Percentiles rank a stretch among this genome's conserved stretches.
These are phyloP conservation scores for Solanum paucissectum DNA, from an alignment of 257 asterid genomes.

Conservation along the genomic window DNA sequence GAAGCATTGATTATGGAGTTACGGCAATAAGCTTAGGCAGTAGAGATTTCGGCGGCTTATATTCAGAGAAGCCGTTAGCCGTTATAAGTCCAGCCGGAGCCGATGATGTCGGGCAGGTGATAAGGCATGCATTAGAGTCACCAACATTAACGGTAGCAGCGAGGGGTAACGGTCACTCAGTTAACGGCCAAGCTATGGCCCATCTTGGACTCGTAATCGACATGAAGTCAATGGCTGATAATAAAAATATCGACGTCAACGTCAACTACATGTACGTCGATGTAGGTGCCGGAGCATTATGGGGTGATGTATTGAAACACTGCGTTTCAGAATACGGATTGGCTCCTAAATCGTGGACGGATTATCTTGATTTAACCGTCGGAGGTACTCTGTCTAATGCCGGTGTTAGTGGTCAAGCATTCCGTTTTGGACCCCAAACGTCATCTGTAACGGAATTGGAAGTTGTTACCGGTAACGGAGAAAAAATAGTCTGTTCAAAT, in stretches of 20 bases:
- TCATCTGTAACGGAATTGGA: conserved; percentile 82
- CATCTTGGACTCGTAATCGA: conserved; percentile 60
- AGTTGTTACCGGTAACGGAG: conserved; percentile 93
- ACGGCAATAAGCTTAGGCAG: conserved; percentile 13
- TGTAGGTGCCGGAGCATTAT: conserved; percentile 89
- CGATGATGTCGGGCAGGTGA: conserved; percentile 52
- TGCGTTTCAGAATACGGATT: conserved; percentile 50
- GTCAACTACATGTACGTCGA: conserved; percentile 26
- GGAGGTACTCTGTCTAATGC: conserved; percentile 95
- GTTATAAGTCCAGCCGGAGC: conserved; percentile 37
- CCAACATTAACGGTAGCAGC: conserved; percentile 76
- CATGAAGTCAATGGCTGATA: conserved; percentile 37
- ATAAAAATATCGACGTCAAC: conserved; percentile 24
- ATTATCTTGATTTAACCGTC: conserved; percentile 72
- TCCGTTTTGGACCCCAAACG: conserved; percentile 68
- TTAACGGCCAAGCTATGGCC: conserved; percentile 96
- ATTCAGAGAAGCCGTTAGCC: conserved; percentile 45
- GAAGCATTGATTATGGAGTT: conserved; percentile 25
- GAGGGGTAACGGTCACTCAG: conserved; percentile 92
- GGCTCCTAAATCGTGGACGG: conserved; percentile 92
- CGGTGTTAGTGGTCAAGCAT: conserved; percentile 89
- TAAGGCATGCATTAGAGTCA: conserved; percentile 35
- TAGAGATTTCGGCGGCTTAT: conserved; percentile 73
- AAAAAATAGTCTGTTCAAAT: conserved; percentile 45
- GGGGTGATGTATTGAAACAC: conserved; percentile 66